Evolutionary conservation across 495 filamentous ascomycete species (phyloP).

Genomic region (Trichocladium antarcticum): DNA sequence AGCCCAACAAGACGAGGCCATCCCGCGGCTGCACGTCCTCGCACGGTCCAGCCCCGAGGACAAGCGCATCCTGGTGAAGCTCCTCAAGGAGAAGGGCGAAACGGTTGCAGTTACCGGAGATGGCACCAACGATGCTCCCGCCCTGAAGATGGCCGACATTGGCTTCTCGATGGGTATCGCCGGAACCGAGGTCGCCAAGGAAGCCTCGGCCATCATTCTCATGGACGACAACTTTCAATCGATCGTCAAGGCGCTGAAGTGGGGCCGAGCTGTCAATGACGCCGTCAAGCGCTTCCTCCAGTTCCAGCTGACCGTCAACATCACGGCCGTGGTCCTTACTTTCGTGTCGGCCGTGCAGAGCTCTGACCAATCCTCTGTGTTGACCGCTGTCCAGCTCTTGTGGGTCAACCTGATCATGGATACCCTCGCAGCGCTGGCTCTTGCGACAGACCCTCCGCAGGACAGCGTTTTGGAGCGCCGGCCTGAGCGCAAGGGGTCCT

Average conservation of each 20-base stretch:
- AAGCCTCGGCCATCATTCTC: slow-evolving; percentile 82
- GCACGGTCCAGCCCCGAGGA: slow-evolving; percentile 83
- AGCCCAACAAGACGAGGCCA: slow-evolving; percentile 55
- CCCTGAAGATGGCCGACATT: slow-evolving; percentile 74
- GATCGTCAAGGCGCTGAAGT: slow-evolving; percentile 80
- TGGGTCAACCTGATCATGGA: slow-evolving; percentile 97
- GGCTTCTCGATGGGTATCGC: slow-evolving; percentile 91
- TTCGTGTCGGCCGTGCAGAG: slow-evolving; percentile 75
- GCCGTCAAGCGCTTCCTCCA: slow-evolving; percentile 84
- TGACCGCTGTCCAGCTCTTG: slow-evolving; percentile 76
- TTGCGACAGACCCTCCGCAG: slow-evolving; percentile 75
- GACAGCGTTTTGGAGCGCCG: slow-evolving; percentile 70
- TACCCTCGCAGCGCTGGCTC: slow-evolving; percentile 73
- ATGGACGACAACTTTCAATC: slow-evolving; percentile 86
- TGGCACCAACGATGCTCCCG: slow-evolving; percentile 83
- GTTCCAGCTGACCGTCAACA: slow-evolving; percentile 87
- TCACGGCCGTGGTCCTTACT: slow-evolving; percentile 73
- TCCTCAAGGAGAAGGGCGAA: slow-evolving; percentile 62
- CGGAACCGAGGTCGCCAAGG: slow-evolving; percentile 88
- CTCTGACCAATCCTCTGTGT: slow-evolving; percentile 52
- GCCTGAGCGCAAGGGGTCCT: slow-evolving; percentile 66
- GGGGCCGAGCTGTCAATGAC: slow-evolving; percentile 85
- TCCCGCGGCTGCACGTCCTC: slow-evolving; percentile 69
- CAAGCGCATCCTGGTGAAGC: slow-evolving; percentile 67
- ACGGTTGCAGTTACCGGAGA: slow-evolving; percentile 85